Evolutionary conservation across 306 rosid genomes (phyloP).

Genomic region (Carpinus viminea): DNA sequence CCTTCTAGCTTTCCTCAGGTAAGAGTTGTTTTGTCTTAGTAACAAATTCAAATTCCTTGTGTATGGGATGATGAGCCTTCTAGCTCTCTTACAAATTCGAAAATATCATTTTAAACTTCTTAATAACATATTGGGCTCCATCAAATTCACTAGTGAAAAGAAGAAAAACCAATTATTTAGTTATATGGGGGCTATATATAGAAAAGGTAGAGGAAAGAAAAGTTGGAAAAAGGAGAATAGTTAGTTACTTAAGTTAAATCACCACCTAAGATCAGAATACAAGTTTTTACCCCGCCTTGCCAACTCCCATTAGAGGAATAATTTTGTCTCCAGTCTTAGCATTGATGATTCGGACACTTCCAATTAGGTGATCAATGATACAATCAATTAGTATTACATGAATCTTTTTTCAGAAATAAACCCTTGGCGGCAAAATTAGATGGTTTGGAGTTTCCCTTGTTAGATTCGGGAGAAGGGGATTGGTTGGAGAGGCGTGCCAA

Average conservation of each 20-base stretch:
- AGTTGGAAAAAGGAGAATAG: background rate
- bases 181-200: background rate
- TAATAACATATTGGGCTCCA: background rate
- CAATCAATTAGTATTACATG: too few relatives aligned
- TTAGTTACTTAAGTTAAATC: background rate
- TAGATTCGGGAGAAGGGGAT: too few relatives aligned
- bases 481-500: too few relatives aligned
- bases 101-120: background rate
- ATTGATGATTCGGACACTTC: too few relatives aligned
- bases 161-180: background rate
- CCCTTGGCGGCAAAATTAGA: too few relatives aligned
- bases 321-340: too few relatives aligned
- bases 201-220: background rate
- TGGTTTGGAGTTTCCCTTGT: too few relatives aligned
- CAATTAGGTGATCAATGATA: too few relatives aligned
- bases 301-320: too few relatives aligned
- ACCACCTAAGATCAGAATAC: too few relatives aligned
- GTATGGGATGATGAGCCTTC: conserved; percentile 88
- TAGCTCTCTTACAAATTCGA: conserved; percentile 28
- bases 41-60: conserved; percentile 34
- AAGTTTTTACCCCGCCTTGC: too few relatives aligned
- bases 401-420: too few relatives aligned
- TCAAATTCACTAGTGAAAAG: background rate
- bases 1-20: conserved; percentile 94
- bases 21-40: conserved; percentile 9